Evolutionary conservation across 1,139 yeast species (phyloP).

Genomic region (Yarrowia galli): DNA sequence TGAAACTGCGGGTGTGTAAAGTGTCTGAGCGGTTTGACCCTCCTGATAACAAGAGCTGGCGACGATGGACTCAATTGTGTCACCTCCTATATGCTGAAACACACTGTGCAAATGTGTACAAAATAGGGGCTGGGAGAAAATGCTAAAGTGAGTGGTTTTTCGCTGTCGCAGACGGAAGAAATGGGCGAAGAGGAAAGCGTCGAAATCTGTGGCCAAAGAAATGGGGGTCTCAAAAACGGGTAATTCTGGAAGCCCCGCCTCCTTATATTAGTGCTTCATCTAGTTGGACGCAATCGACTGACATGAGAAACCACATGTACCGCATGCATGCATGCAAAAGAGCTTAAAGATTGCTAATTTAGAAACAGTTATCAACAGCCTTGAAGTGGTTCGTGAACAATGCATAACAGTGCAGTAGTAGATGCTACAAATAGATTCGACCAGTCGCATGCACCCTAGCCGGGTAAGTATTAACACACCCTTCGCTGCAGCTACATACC

Average conservation of each 20-base stretch:
- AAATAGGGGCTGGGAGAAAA: conserved; percentile 12
- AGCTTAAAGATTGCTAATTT: conserved; percentile 30
- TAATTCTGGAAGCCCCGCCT: neutral
- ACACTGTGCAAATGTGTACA: conserved; percentile 14
- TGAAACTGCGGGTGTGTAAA: neutral
- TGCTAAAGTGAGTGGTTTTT: conserved; percentile 1
- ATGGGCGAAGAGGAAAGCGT: neutral
- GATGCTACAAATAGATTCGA: neutral
- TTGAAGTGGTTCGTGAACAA: no score
- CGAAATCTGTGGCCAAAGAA: neutral
- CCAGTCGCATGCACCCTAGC: neutral
- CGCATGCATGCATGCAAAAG: conserved; percentile 8
- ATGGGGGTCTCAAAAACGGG: neutral
- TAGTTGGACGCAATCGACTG: conserved; percentile 26
- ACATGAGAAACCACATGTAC: conserved; percentile 4
- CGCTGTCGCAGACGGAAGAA: no score
- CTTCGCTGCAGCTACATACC: neutral
- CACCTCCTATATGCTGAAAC: conserved; percentile 11
- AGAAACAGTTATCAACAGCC: neutral
- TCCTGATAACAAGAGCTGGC: no score
- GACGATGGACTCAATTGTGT: no score
- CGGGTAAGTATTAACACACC: neutral
- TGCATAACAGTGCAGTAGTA: no score
- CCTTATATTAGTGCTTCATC: neutral
- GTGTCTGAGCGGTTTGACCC: no score